These are phyloP conservation scores for Penicillium steckii DNA, from an alignment of 495 filamentous ascomycete genomes.

Conservation along the genomic window DNA sequence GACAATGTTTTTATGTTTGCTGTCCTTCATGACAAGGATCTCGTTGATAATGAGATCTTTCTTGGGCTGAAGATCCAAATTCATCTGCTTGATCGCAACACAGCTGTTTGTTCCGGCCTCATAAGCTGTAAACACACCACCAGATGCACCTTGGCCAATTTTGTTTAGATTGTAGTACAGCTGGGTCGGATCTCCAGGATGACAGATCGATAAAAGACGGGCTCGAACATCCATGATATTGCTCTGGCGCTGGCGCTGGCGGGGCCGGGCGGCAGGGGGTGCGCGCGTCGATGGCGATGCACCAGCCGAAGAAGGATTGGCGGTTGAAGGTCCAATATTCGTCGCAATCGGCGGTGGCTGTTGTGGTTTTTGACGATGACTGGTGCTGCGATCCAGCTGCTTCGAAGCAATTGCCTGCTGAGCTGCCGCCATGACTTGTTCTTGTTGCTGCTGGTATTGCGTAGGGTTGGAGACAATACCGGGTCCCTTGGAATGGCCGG, in stretches of 20 bases:
- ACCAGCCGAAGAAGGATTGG: constrained; percentile 34
- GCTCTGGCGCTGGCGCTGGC: constrained; percentile 74
- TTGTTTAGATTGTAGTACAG: constrained; percentile 87
- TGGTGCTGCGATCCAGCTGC: constrained; percentile 61
- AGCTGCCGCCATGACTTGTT: constrained; percentile 71
- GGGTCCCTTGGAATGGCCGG: constrained; percentile 28
- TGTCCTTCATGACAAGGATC: constrained; percentile 98
- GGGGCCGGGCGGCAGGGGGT: constrained; percentile 63
- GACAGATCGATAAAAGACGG: constrained; percentile 83
- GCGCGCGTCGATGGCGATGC: constrained; percentile 58
- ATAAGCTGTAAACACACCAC: constrained; percentile 92
- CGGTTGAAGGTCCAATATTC: constrained; percentile 20
- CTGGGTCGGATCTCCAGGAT: constrained; percentile 79
- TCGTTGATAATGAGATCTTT: constrained; percentile 99
- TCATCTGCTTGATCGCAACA: constrained; percentile 99
- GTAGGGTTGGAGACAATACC: constrained; percentile 32
- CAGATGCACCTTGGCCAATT: constrained; percentile 96
- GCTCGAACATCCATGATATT: constrained; percentile 77
- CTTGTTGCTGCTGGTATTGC: constrained; percentile 84
- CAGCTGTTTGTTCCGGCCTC: constrained; percentile 78
- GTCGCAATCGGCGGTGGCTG: constrained; percentile 23
- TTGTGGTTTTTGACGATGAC: constrained; percentile 58
- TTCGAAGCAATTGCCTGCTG: constrained; percentile 63
- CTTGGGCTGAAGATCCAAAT: constrained; percentile 95
- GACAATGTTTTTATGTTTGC: constrained; percentile 96